A percentile compares a stretch with the other conserved stretches of the same genome.
Evolutionary conservation across 768 basidiomycete genomes (phyloP).

Genomic region (Pluteus cervinus): DNA sequence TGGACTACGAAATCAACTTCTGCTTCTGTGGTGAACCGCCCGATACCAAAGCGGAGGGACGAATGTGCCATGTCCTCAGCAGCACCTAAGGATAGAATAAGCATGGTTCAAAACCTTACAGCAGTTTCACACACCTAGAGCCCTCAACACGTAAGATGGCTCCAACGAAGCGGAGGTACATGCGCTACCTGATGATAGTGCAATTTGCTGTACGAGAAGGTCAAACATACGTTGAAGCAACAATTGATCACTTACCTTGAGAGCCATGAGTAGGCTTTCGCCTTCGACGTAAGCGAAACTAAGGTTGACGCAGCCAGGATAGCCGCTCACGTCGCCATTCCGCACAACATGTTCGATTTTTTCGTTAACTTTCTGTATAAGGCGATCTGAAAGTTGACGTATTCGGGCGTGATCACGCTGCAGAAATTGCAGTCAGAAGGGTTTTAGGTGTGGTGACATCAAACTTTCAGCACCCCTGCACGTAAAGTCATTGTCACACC

Average conservation of each 20-base stretch:
- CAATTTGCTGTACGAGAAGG: conserved; percentile 65
- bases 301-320: conserved; percentile 93
- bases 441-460: conserved; percentile 1
- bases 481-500: conserved; percentile 59
- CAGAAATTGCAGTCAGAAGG: conserved; percentile 15
- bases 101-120: too few species aligned
- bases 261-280: conserved; percentile 93
- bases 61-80: conserved; percentile 99
- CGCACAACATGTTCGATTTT: conserved; percentile 88
- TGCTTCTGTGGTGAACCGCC: conserved; percentile 95
- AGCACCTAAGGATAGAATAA: conserved; percentile 56
- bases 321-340: conserved; percentile 89
- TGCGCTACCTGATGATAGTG: conserved; percentile 95
- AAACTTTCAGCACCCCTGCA: conserved; percentile 92
- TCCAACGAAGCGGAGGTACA: conserved; percentile 98
- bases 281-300: conserved; percentile 97
- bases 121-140: conserved; percentile 54
- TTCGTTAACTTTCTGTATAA: conserved; percentile 75
- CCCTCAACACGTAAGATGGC: conserved; percentile 96
- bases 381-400: conserved; percentile 67
- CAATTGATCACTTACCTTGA: conserved; percentile 58
- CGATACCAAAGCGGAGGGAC: conserved; percentile 94
- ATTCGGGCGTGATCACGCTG: conserved; percentile 80
- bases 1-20: conserved; percentile 93
- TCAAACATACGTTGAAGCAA: conserved; percentile 6